These are phyloP conservation scores for Pelargonium australe DNA, from an alignment of 441 rosid genomes.

Conservation along the genomic window DNA sequence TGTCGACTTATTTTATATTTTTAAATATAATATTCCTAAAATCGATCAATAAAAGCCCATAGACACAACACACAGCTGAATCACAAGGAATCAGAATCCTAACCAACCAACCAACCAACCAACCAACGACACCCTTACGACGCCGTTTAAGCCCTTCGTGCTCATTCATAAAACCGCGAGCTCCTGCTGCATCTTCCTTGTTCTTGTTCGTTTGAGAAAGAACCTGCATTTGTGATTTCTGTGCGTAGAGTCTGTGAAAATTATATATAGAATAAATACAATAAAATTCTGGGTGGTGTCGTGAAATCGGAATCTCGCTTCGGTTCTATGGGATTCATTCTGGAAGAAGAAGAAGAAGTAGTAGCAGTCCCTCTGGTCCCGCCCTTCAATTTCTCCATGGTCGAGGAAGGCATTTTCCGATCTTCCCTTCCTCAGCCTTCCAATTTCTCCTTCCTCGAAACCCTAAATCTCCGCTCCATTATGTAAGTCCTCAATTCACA, in stretches of 20 bases:
- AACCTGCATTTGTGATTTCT: background rate
- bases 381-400: slow-evolving; percentile 76
- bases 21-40: too few relatives aligned
- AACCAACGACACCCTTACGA: too few relatives aligned
- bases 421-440: slow-evolving; percentile 54
- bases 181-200: background rate
- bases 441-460: slow-evolving; percentile 55
- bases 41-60: too few relatives aligned
- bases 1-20: too few relatives aligned
- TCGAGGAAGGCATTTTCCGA: slow-evolving; percentile 71
- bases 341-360: background rate
- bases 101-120: too few relatives aligned
- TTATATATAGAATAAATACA: background rate
- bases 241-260: background rate
- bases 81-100: too few relatives aligned
- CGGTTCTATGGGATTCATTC: background rate
- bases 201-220: background rate
- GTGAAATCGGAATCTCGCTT: background rate
- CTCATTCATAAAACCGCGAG: background rate
- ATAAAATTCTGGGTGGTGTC: background rate
- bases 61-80: too few relatives aligned
- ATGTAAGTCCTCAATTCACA: slow-evolving; percentile 34
- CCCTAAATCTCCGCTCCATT: slow-evolving; percentile 71
- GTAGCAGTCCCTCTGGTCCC: slow-evolving; percentile 24
- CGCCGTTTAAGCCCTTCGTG: too few relatives aligned